A percentile compares a stretch with the other conserved stretches of the same genome.
These are phyloP conservation scores for Prorocentrum cordatum DNA, from an alignment of 169 alveolate genomes.

Conservation along the genomic window DNA sequence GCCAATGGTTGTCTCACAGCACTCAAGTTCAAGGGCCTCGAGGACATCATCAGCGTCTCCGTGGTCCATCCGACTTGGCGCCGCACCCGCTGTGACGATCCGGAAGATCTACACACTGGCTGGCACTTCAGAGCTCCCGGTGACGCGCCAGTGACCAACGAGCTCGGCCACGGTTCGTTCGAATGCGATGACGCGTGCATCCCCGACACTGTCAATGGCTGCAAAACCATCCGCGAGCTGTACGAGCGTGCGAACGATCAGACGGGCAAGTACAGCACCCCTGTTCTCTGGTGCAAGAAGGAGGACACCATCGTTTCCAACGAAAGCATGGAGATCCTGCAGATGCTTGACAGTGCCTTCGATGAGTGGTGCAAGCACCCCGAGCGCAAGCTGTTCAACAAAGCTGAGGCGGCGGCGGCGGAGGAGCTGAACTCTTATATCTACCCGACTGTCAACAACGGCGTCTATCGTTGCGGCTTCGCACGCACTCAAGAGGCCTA, in stretches of 20 bases:
- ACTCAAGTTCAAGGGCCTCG: too few species aligned
- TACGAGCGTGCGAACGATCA: constrained; percentile 63
- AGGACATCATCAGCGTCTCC: too few species aligned
- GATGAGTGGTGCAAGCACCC: constrained; percentile 19
- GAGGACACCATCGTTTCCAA: constrained; percentile 38
- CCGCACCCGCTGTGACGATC: too few species aligned
- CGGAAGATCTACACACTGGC: too few species aligned
- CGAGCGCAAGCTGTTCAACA: not conserved
- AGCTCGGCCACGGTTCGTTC: constrained; percentile 36
- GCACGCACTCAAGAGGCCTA: constrained; percentile 72
- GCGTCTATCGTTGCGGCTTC: constrained; percentile 69
- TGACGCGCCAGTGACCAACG: too few species aligned
- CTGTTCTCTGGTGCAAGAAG: constrained; percentile 72
- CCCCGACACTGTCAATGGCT: constrained; percentile 58
- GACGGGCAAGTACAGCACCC: constrained; percentile 71
- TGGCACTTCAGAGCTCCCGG: too few species aligned
- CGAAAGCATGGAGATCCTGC: constrained; percentile 34
- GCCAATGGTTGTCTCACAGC: too few species aligned
- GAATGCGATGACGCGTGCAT: constrained; percentile 55
- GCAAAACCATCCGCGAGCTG: constrained; percentile 37
- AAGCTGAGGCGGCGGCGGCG: constrained; percentile 13
- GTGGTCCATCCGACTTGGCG: too few species aligned
- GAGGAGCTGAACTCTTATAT: constrained; percentile 68
- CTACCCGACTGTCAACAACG: constrained; percentile 72
- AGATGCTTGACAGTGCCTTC: constrained; percentile 42